Base-by-base conservation (phyloP, 129 eudicot species). In the Erigeron canadensis region DNA sequence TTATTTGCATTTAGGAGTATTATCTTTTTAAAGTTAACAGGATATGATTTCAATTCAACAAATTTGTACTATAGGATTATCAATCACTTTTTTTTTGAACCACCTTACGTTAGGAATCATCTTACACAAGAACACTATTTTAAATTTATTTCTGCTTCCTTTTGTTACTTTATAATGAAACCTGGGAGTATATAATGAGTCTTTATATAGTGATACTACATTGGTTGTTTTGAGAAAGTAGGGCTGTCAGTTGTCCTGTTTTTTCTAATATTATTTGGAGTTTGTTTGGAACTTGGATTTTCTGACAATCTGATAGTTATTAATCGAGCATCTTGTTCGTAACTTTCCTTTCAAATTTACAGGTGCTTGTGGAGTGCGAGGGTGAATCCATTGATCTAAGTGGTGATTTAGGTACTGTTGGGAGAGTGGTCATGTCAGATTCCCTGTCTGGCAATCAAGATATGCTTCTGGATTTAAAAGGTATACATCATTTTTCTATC, bases 301-400 rank as follows among this genome's bases (percentile, higher is more conserved):
- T 10, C 63, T 37, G 58, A 9, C 41, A 18, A 7, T 65, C 10
- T 65, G 15, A 43, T 61, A 37, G 79, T 47, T 17, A 39, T 40
- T 7, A 39, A 58, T 58, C 15, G 8, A 58, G 28, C 5, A 19
- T 58, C 63, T 58, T 62, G n/a, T 72, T 18, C 13, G 51, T 45
- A 58, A 66, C 34, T 12, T 21, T 1, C 6, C 1, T 58, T 75
- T 76, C 50, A 18, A 69, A 34, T n/a, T 72, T 73, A 21, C 91
- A 94, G 98, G 97, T 87, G 16, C 98, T 94, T 82, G 89, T 94
- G 80, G 98, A 94, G 90, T 94, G 98, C 70, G 97, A 94, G 78
- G 97, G 96, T 23, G 95, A 89, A 59, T 85, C 98, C 77, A 87
- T 94, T 60, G 98, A 94, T 87, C 82, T 94, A 76, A 90, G 98